Evolutionary conservation across 495 filamentous ascomycete genomes (phyloP).

Genomic region (Daldinia concentrica): DNA sequence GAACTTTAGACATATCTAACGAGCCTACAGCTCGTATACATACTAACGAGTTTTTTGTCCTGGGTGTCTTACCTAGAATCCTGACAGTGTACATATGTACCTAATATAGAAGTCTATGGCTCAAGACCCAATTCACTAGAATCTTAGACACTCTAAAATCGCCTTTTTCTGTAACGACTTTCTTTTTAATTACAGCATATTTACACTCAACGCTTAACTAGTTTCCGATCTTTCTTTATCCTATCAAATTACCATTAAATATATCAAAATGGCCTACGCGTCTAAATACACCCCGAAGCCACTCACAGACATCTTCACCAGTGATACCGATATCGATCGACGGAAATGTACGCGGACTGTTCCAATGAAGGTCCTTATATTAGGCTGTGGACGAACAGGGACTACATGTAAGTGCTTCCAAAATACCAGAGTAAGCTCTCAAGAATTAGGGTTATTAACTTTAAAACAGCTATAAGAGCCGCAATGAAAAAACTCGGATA

Average conservation of each 20-base stretch:
- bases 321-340: conserved; percentile 69
- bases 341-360: conserved; percentile 70
- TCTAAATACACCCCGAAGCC: conserved; percentile 47
- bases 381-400: conserved; percentile 72
- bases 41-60: too few species aligned
- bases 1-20: too few species aligned
- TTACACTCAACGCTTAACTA: not conserved
- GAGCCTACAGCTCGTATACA: too few species aligned
- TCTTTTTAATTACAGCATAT: not conserved
- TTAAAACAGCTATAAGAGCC: conserved; percentile 62
- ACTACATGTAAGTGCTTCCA: conserved; percentile 64
- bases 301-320: conserved; percentile 56
- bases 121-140: not conserved
- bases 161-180: not conserved
- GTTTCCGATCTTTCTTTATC: not conserved
- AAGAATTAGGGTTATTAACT: not conserved
- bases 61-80: too few species aligned
- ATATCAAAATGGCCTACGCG: conserved; percentile 41
- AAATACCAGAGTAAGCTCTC: not conserved
- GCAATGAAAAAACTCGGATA: conserved; percentile 70
- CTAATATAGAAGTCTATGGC: not conserved
- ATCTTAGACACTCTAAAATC: not conserved
- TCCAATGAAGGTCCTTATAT: conserved; percentile 72
- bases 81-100: too few species aligned
- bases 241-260: not conserved